Evolutionary conservation across 805 yeast species (phyloP).

Genomic region (Yarrowia deformans): DNA sequence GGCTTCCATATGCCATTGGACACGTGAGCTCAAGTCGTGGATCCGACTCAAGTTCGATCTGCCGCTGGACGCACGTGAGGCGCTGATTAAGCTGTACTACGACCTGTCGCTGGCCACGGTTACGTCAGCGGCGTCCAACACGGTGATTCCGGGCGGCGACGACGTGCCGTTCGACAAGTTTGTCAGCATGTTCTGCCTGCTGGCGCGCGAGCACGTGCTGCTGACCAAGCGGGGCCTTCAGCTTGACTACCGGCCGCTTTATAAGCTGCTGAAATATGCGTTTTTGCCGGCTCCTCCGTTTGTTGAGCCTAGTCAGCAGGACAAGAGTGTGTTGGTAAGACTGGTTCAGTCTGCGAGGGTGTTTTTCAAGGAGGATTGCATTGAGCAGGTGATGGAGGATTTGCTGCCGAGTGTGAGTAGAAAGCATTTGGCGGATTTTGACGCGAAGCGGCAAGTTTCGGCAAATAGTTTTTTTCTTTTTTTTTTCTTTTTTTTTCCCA

Average conservation of each 20-base stretch:
- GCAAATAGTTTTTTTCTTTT: too few species aligned
- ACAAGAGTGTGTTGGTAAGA: slow-evolving; percentile 42
- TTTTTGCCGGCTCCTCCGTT: slow-evolving; percentile 35
- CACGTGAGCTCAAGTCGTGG: slow-evolving; percentile 82
- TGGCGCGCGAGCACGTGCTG: slow-evolving; percentile 60
- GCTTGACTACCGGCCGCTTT: slow-evolving; percentile 62
- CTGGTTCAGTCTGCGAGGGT: slow-evolving; percentile 45
- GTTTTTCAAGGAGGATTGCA: slow-evolving; percentile 44
- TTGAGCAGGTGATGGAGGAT: slow-evolving; percentile 44
- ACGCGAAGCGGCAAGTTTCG: too few species aligned
- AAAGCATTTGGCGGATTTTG: too few species aligned
- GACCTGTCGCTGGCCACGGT: slow-evolving; percentile 64
- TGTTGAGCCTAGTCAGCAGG: slow-evolving; percentile 39
- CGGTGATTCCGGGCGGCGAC: slow-evolving; percentile 52
- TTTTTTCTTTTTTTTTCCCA: too few species aligned
- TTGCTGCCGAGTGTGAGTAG: slow-evolving; percentile 46
- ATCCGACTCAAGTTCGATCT: slow-evolving; percentile 77
- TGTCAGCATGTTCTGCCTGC: slow-evolving; percentile 63
- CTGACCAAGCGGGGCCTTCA: slow-evolving; percentile 51
- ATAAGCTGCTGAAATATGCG: slow-evolving; percentile 15
- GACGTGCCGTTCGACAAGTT: slow-evolving; percentile 65
- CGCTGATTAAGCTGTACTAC: slow-evolving; percentile 72
- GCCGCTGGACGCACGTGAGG: slow-evolving; percentile 69
- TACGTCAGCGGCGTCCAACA: slow-evolving; percentile 1
- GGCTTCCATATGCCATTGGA: slow-evolving; percentile 76